A percentile compares a stretch with the other conserved stretches of the same genome.
Conservation (phyloP, 345 rosid species). For the Salix viminalis region DNA sequence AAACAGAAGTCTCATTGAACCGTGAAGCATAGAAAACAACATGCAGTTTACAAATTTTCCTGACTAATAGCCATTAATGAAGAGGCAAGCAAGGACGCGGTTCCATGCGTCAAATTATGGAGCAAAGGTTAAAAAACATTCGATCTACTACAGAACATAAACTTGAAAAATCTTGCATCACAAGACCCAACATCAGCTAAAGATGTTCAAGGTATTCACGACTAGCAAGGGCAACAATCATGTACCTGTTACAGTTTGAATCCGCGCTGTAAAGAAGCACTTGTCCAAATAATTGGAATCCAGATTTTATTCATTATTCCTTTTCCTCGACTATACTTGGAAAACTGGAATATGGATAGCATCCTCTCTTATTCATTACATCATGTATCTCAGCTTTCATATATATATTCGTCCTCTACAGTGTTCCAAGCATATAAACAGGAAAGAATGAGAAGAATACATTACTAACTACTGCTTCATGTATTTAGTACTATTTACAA, state of each 20-base stretch:
- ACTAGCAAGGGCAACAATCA: too few relatives aligned
- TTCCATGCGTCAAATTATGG: too few relatives aligned
- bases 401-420: slow-evolving; percentile 12
- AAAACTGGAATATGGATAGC: neutral
- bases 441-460: slow-evolving; percentile 45
- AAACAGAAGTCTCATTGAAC: neutral
- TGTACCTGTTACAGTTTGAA: too few relatives aligned
- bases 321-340: neutral
- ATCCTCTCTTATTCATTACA: slow-evolving; percentile 21
- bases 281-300: neutral
- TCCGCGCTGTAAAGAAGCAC: neutral
- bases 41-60: too few relatives aligned
- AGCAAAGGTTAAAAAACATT: too few relatives aligned
- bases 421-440: slow-evolving; percentile 35
- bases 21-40: too few relatives aligned
- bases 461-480: slow-evolving; percentile 6
- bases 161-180: too few relatives aligned
- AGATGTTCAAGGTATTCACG: too few relatives aligned
- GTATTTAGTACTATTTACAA: slow-evolving; percentile 26
- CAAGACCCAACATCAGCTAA: too few relatives aligned
- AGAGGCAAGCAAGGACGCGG: too few relatives aligned
- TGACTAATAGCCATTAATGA: too few relatives aligned
- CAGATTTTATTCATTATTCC: neutral
- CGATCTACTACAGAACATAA: too few relatives aligned
- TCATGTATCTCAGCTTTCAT: neutral